A percentile compares a stretch with the other conserved stretches of the same genome.
These are phyloP conservation scores for Dryadomyces quercus-mongolicae DNA, from an alignment of 2,329 filamentous ascomycete species.

Conservation along the genomic window DNA sequence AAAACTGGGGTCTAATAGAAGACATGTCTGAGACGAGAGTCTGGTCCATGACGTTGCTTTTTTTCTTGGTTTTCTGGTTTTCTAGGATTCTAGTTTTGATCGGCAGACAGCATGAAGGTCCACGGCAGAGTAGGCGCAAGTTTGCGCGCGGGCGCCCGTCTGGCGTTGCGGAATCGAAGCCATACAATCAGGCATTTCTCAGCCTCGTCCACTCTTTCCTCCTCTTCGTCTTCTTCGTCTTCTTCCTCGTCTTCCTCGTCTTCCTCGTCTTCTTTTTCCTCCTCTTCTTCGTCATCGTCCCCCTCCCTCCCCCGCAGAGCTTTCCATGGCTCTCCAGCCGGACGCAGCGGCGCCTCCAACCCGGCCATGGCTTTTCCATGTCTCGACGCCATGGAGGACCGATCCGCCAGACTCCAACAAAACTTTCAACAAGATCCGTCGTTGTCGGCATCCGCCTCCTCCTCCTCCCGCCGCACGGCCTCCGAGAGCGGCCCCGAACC, in stretches of 20 bases:
- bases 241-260: not conserved
- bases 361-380: conserved; percentile 84
- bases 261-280: not conserved
- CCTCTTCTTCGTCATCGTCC: not conserved
- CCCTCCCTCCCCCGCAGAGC: not conserved
- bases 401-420: conserved; percentile 60
- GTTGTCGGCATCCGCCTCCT: too few relatives aligned
- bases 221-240: too few relatives aligned
- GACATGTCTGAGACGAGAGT: too few relatives aligned
- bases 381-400: conserved; percentile 70
- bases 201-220: too few relatives aligned
- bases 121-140: too few relatives aligned
- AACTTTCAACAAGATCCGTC: not conserved
- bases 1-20: not conserved
- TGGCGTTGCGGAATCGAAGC: too few relatives aligned
- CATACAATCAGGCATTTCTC: too few relatives aligned
- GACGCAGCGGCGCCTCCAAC: conserved; percentile 47
- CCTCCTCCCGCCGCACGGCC: conserved; percentile 37
- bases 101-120: too few relatives aligned
- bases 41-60: too few relatives aligned
- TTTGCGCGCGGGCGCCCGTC: too few relatives aligned
- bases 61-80: too few relatives aligned
- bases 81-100: too few relatives aligned
- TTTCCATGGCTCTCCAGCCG: conserved; percentile 14
- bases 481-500: conserved; percentile 76